Conservation (phyloP, 768 basidiomycete genomes). For the Xanthoconium purpureum region DNA sequence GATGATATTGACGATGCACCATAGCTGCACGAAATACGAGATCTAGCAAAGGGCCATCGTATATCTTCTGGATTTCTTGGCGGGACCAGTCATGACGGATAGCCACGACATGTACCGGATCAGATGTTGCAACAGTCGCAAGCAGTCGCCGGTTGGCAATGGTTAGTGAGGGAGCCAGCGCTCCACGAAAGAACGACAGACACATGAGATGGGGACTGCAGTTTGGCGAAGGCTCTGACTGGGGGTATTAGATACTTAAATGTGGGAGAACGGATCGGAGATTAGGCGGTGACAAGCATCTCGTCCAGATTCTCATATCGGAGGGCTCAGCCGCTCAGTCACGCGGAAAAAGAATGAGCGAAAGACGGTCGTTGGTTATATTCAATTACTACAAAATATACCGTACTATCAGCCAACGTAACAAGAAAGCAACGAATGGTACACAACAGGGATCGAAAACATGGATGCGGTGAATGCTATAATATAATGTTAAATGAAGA, state of each 20-base stretch:
- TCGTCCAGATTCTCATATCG: too few relatives aligned
- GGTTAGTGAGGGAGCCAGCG: slow-evolving; percentile 7
- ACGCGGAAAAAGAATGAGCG: too few relatives aligned
- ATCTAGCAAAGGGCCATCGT: slow-evolving; percentile 81
- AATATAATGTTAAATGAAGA: slow-evolving; percentile 30
- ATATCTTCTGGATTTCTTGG: slow-evolving; percentile 80
- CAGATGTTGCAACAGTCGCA: slow-evolving; percentile 48
- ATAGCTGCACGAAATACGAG: slow-evolving; percentile 84
- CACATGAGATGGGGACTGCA: slow-evolving; percentile 11
- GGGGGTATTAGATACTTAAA: too few relatives aligned
- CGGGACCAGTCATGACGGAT: slow-evolving; percentile 70
- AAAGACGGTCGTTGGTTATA: neutral
- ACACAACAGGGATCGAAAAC: slow-evolving; percentile 28
- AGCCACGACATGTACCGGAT: slow-evolving; percentile 2
- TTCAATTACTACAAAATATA: slow-evolving; percentile 33
- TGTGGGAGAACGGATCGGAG: neutral
- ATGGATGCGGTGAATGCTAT: slow-evolving; percentile 30
- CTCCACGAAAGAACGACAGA: slow-evolving; percentile 2
- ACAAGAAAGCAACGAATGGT: slow-evolving; percentile 31
- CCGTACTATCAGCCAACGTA: slow-evolving; percentile 14
- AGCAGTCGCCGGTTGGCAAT: slow-evolving; percentile 44
- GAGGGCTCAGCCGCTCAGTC: too few relatives aligned
- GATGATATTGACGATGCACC: slow-evolving; percentile 83
- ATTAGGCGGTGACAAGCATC: neutral
- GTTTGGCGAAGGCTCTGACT: too few relatives aligned